These are phyloP conservation scores for Pittosporum tobira DNA, from an alignment of 129 eudicot genomes.

Conservation along the genomic window DNA sequence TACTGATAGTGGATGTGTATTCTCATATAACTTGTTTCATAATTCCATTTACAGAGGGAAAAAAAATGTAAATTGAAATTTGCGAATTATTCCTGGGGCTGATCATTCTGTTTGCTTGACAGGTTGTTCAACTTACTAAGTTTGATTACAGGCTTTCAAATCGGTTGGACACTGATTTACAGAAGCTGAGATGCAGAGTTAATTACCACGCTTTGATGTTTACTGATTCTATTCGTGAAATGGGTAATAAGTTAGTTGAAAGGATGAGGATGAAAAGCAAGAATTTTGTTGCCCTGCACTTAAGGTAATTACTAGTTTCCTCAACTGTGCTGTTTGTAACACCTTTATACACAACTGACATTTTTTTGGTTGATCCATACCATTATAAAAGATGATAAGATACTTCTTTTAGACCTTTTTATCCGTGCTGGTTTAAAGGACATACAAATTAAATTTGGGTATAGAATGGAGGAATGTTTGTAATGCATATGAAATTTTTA, in stretches of 20 bases:
- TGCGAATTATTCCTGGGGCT: constrained; percentile 5
- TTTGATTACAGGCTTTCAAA: constrained; percentile 69
- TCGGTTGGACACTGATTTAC: constrained; percentile 46
- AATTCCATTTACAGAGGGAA: background rate
- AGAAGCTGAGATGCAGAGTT: constrained; percentile 72
- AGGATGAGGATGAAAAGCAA: constrained; percentile 73
- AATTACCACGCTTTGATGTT: constrained; percentile 69
- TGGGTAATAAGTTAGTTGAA: constrained; percentile 55
- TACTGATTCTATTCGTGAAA: constrained; percentile 49
- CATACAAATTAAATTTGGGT: background rate
- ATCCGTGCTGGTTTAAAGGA: background rate
- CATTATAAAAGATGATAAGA: background rate
- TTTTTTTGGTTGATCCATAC: background rate
- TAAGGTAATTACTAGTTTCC: constrained; percentile 26
- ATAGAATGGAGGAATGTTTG: background rate
- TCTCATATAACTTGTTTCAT: background rate
- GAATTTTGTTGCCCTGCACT: constrained; percentile 57
- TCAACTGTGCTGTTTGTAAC: background rate
- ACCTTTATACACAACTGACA: background rate
- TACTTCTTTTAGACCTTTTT: background rate
- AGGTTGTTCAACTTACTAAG: constrained; percentile 69
- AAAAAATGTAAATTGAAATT: no score
- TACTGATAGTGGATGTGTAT: background rate
- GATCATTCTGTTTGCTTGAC: constrained; percentile 9
- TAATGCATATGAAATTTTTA: background rate